Evolutionary conservation across 2,329 filamentous ascomycete genomes (phyloP), one percentile per base, ranked within the genome.

Genomic region (Diaporthe vaccinii): DNA sequence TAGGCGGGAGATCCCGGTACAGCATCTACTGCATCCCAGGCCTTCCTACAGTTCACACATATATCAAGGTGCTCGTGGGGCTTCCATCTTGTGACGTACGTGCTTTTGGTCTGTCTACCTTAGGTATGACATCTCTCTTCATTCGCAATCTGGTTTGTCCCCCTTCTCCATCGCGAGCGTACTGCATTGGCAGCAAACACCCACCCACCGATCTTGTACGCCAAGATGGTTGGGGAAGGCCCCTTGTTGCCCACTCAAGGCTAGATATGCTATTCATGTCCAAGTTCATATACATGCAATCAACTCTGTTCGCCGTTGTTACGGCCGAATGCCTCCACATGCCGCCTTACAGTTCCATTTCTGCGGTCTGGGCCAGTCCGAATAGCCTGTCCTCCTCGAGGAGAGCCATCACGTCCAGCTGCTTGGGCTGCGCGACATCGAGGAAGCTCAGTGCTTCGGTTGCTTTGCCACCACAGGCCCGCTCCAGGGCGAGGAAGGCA

Each of bases 401-500:
- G 71, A 82, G 68, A 8, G 79, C 82, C 77, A 82, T 76, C 5
- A 86, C 81, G 75, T 87, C 78, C 20, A 87, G 79, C 34, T 80
- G 74, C 2, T 71, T 77, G 17, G 83, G 82, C 25, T 78, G 72
- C 22, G 58, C 80, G 72, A 85, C 80, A 76, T 90, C 84, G 68
- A 91, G 80, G 78, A 89, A 90, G 41, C 79, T 80, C 74, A 94
- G 83, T 0, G 89, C 91, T 28, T 89, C 86, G 78, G 90, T 86
- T 4, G 93, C 93, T 77, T 87, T 88, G 3, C 94, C 94, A 2
- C 90, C 92, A 85, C 95, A 97, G 34, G 94, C 94, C 79, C 93
- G 89, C 84, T 95, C 93, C 61, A 97, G 85, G n/a, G 94, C 93
- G 81, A 98, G 85, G 81, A 95, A 95, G 2, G 94, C 93, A 87